phyloP scores from a whole-genome alignment of 768 basidiomycete genomes.

The Pisolithus orientalis region DNA sequence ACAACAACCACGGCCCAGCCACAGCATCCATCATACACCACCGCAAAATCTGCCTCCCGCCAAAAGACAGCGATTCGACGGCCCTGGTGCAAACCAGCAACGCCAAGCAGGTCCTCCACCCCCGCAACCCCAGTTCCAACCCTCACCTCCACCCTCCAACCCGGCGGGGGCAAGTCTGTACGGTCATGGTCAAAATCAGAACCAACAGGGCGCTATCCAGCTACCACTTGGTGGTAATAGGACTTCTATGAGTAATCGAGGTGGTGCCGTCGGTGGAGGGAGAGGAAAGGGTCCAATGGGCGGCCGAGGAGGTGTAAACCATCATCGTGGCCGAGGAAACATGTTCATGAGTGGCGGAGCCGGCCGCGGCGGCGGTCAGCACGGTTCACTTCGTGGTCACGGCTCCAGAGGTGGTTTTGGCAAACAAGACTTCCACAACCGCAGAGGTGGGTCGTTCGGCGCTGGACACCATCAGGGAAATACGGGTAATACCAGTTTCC shows the following conservation, averaged over 20 bases:
- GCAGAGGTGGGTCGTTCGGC: conserved; percentile 60
- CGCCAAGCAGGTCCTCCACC: conserved; percentile 45
- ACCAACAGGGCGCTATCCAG: conserved; percentile 40
- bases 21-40: conserved; percentile 52
- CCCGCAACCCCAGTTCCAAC: conserved; percentile 56
- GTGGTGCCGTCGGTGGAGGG: conserved; percentile 27
- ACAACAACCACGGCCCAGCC: conserved; percentile 36
- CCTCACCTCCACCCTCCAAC: conserved; percentile 23
- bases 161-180: conserved; percentile 17
- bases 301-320: conserved; percentile 39
- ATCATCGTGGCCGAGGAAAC: conserved; percentile 34
- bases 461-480: conserved; percentile 35
- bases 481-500: conserved; percentile 39
- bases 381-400: conserved; percentile 53
- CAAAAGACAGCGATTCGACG: conserved; percentile 86
- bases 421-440: conserved; percentile 56
- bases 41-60: conserved; percentile 87
- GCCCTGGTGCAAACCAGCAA: conserved; percentile 47
- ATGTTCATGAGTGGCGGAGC: conserved; percentile 29
- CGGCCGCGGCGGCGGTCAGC: conserved; percentile 39
- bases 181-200: conserved; percentile 23
- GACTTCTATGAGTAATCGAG: conserved; percentile 41
- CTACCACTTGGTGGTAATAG: conserved; percentile 37
- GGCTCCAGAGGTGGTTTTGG: conserved; percentile 62
- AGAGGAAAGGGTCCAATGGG: conserved; percentile 45